Conservation (phyloP, 805 yeast species). For the Lachancea mirantina region DNA sequence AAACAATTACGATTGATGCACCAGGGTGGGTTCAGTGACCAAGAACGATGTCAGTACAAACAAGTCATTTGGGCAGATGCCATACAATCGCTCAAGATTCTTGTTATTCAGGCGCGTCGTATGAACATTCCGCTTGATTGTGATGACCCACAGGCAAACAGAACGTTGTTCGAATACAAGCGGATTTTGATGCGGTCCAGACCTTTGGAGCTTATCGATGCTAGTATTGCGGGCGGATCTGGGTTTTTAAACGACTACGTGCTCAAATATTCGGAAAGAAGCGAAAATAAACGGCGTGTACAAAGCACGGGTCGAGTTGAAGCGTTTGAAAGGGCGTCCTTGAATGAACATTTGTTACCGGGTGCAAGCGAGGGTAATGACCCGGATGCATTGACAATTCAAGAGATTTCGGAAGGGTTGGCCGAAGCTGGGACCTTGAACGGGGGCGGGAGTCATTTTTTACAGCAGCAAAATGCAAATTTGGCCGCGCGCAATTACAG, state of each 20-base stretch:
- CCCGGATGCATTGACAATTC: conserved; percentile 11
- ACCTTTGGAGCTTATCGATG: conserved; percentile 55
- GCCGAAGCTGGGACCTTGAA: conserved; percentile 21
- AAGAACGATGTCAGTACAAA: conserved; percentile 71
- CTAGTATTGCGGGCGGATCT: conserved; percentile 59
- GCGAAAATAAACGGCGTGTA: conserved; percentile 43
- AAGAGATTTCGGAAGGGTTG: conserved; percentile 22
- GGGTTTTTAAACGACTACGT: conserved; percentile 58
- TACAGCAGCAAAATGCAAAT: conserved; percentile 9
- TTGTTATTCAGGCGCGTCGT: conserved; percentile 69
- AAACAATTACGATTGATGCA: conserved; percentile 84
- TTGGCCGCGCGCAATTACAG: conserved; percentile 12
- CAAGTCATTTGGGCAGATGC: conserved; percentile 93
- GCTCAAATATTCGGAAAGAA: conserved; percentile 49
- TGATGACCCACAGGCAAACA: conserved; percentile 41
- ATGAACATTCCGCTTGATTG: conserved; percentile 58
- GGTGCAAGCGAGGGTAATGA: conserved; percentile 18
- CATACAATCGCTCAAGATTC: conserved; percentile 70
- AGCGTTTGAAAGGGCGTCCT: conserved; percentile 15
- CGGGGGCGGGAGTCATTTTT: conserved; percentile 13
- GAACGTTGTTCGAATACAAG: conserved; percentile 41
- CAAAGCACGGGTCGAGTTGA: conserved; percentile 50
- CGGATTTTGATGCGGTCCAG: conserved; percentile 48
- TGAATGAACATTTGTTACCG: not conserved
- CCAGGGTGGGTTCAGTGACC: conserved; percentile 73